Percentiles rank a stretch among this genome's conserved stretches.
Evolutionary conservation across 768 basidiomycete species (phyloP).

Genomic region (Agrocybe chaxingu): DNA sequence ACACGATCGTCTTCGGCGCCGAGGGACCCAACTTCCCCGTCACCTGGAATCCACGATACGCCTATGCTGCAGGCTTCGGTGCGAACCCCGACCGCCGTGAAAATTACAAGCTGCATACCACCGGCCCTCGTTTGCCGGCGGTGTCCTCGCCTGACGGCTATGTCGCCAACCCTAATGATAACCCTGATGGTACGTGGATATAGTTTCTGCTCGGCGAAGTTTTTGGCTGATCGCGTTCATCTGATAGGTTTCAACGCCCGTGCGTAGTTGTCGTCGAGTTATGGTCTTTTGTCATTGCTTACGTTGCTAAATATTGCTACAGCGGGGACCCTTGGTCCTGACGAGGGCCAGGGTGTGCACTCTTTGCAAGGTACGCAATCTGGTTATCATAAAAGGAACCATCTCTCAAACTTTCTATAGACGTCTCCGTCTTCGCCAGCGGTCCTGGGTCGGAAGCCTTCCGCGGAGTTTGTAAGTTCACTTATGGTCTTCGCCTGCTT

Average conservation of each 20-base stretch:
- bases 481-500: background rate
- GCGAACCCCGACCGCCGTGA: slow-evolving; percentile 43
- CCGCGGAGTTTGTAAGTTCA: slow-evolving; percentile 38
- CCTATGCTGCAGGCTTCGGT: slow-evolving; percentile 38
- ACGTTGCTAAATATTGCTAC: too few species aligned
- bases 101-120: slow-evolving; percentile 27
- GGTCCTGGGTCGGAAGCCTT: slow-evolving; percentile 39
- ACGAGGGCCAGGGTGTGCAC: slow-evolving; percentile 38
- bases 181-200: slow-evolving; percentile 23
- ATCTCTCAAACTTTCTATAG: slow-evolving; percentile 13
- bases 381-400: background rate
- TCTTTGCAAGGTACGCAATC: slow-evolving; percentile 30
- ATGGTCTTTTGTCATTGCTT: too few species aligned
- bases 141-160: slow-evolving; percentile 19
- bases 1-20: slow-evolving; percentile 33
- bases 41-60: slow-evolving; percentile 40
- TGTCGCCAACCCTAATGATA: slow-evolving; percentile 32
- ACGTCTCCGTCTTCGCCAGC: slow-evolving; percentile 43
- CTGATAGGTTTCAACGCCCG: slow-evolving; percentile 27
- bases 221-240: background rate
- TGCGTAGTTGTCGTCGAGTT: too few species aligned
- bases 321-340: slow-evolving; percentile 31
- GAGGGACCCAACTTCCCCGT: slow-evolving; percentile 44
- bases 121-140: slow-evolving; percentile 38
- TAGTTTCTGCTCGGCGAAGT: background rate